Conservation (phyloP, 352 stramenopile species). For the Phytophthora litchii region DNA sequence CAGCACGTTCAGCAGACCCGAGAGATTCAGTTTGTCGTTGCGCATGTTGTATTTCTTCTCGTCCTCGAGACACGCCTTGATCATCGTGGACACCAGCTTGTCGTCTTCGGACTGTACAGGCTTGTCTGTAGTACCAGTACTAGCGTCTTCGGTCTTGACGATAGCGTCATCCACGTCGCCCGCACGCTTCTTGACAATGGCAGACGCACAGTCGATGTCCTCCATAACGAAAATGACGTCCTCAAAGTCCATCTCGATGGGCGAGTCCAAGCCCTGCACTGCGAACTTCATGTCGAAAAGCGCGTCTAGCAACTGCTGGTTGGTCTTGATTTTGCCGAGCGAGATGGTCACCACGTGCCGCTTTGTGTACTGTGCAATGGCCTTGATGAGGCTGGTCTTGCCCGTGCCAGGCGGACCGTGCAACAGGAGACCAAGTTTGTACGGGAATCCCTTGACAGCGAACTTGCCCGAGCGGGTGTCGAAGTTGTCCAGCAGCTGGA, state of each 20-base stretch:
- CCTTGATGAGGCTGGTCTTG: constrained; percentile 92
- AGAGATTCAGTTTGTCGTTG: constrained; percentile 79
- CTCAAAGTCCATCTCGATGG: constrained; percentile 72
- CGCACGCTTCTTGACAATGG: constrained; percentile 66
- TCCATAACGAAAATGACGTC: constrained; percentile 93
- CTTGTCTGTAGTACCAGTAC: constrained; percentile 29
- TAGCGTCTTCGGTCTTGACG: constrained; percentile 23
- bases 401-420: constrained; percentile 88
- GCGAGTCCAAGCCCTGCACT: constrained; percentile 65
- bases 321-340: constrained; percentile 77
- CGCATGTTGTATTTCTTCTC: constrained; percentile 36
- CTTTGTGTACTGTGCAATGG: constrained; percentile 77
- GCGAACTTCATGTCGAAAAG: constrained; percentile 80
- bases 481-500: constrained; percentile 84
- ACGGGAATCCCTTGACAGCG: constrained; percentile 85
- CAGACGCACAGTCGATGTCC: constrained; percentile 85
- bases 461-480: constrained; percentile 76
- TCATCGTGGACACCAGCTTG: constrained; percentile 30
- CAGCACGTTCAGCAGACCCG: constrained; percentile 89
- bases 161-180: constrained; percentile 52
- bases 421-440: constrained; percentile 90
- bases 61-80: constrained; percentile 37
- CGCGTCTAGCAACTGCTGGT: constrained; percentile 84
- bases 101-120: constrained; percentile 31
- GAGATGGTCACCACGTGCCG: constrained; percentile 81